Base-by-base conservation (phyloP, 2,329 filamentous ascomycete species). In the Penicillium sp. region DNA sequence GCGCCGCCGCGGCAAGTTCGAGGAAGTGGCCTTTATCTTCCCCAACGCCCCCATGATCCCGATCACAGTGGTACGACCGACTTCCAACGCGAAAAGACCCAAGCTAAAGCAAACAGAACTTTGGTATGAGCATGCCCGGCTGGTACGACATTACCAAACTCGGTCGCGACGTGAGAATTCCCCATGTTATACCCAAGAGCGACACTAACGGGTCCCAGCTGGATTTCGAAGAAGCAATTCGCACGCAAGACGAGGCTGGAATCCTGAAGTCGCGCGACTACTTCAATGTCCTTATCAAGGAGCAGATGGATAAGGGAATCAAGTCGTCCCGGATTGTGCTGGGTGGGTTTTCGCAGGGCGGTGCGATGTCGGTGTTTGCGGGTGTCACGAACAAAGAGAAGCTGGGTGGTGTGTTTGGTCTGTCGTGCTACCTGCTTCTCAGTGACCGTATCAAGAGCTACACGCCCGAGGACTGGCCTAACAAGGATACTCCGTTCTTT, bases 1-100 rank as follows among this genome's bases (percentile, higher is more conserved):
- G 86, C 84, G 89, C 47, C 80, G 85, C 29, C 81, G 88, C 44
- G 81, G 83, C 69, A 85, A 86, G 65, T 89, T 97, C 56, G 82
- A 90, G 50, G 87, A 96, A 72, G 88, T 95, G 68, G 87, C 92
- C 66, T 97, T 97, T 71, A 82, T 98, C 65, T 86, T 98, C 70
- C 93, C 93, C 13, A 88, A 95, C 74, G 93, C 93, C 25, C 90
- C 92, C 4, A 74, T 72, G 32, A 93, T 95, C 46, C 89, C 90
- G 28, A 89, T 96, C 66, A 91, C 89, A n/a, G 77, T 84, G 62
- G 86, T 89, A 72, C 64, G 80, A 73, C 28, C n/a, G 9, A 18
- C 6, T 24, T 15, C 9, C 4, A 25, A 8, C 23, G 6, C 6
- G 6, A 6, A 0, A 38, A 8, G 5, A 3, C 23, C 7, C 1